Evolutionary conservation across 208 protist genomes (phyloP), one percentile per base, ranked within the genome.

Genomic region (Acanthamoeba triangularis): DNA sequence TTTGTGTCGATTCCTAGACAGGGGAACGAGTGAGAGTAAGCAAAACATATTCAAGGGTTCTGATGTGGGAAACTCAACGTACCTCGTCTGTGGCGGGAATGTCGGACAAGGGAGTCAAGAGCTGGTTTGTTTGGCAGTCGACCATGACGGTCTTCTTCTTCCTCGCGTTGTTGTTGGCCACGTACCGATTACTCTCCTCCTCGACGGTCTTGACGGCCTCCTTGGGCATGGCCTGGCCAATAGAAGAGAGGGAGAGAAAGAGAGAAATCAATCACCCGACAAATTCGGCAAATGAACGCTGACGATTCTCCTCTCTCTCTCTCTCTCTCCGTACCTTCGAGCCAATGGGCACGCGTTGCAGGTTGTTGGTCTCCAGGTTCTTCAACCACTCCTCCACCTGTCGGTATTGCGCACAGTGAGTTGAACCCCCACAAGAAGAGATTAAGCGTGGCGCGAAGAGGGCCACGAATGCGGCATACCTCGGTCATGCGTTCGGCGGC

Each of bases 151-250:
- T 74, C 59, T 93, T 93, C 47, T 93, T 65, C 87, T 93, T 93
- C 14, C 87, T 20, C n/a, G 33, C 23, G 25, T 67, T 78, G 54
- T 35, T 54, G 37, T 47, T 44, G 33, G 54, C 87, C 37, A 93
- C 37, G 59, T 93, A 74, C 5, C 47, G 54, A 54, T 93, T 93
- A n/a, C 41, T 54, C 56, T 93, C 87, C 87, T 93, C 87, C n/a
- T 93, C 87, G 0, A 93, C 87, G 11, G 87, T 41, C 41, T 93
- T 93, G 63, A 93, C 47, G 13, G 61, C 61, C 30, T 93, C 87
- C 41, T 93, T 93, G 33, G 87, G 30, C 87, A 93, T 93, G 37
- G 87, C 87, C 80, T 63, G 5, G 11, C 20, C 28, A 25, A 11
- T 47, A 10, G n/a, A n/a, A 25, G 7, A 44, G n/a, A 78, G 11